Evolutionary conservation across 1,139 yeast species (phyloP).

Genomic region (Hyphopichia khmerensis): DNA sequence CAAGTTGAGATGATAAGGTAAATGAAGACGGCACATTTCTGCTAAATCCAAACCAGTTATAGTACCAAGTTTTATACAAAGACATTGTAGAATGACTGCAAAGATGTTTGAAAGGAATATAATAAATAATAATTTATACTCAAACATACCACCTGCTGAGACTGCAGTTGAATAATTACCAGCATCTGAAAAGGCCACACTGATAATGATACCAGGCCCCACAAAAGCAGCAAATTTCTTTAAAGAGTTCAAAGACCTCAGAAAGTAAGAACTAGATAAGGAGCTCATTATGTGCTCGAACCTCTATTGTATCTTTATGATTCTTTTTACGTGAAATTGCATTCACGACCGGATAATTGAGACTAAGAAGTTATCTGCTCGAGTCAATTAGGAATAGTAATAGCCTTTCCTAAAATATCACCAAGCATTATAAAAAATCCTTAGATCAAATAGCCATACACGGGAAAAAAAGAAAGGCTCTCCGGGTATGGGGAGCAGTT

Average conservation of each 20-base stretch:
- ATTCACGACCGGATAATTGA: too few species aligned
- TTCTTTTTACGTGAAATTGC: too few species aligned
- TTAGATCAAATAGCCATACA: too few species aligned
- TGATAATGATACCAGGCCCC: constrained; percentile 80
- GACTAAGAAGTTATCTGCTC: too few species aligned
- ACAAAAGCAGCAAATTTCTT: constrained; percentile 58
- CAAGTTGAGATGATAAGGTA: constrained; percentile 58
- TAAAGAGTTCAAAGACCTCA: constrained; percentile 5
- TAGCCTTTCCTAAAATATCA: too few species aligned
- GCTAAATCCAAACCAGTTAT: constrained; percentile 79
- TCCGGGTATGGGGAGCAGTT: too few species aligned
- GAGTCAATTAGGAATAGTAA: too few species aligned
- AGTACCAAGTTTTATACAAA: constrained; percentile 74
- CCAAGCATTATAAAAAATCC: too few species aligned
- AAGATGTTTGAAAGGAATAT: constrained; percentile 64
- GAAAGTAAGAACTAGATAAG: not conserved
- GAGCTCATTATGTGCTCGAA: not conserved
- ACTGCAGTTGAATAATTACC: constrained; percentile 82
- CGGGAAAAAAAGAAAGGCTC: too few species aligned
- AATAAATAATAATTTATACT: constrained; percentile 62
- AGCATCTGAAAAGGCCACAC: constrained; percentile 81
- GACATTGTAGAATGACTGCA: constrained; percentile 69
- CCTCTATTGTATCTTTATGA: not conserved
- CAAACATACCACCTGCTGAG: constrained; percentile 72
- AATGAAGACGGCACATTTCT: constrained; percentile 67